Percentiles rank a stretch among this genome's conserved stretches.
These are phyloP conservation scores for Penicillium crystallinum DNA, from an alignment of 495 filamentous ascomycete species.

Conservation along the genomic window DNA sequence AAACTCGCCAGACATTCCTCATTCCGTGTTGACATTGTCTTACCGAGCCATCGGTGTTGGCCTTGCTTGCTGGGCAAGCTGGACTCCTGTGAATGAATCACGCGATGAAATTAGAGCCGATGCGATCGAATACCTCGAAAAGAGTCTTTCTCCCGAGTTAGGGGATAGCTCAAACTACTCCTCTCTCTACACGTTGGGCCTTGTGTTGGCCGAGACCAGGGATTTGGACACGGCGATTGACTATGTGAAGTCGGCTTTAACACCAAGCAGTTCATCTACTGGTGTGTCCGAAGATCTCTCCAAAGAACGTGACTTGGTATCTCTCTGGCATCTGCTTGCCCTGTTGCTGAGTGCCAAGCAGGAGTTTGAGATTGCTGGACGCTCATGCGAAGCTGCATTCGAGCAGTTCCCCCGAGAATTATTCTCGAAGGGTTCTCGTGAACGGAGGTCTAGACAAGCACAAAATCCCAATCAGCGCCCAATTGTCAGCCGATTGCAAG, in stretches of 20 bases:
- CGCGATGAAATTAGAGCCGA: conserved; percentile 64
- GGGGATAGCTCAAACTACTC: conserved; percentile 59
- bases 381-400: conserved; percentile 82
- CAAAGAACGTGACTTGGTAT: conserved; percentile 38
- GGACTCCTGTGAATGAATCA: conserved; percentile 65
- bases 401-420: conserved; percentile 66
- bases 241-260: conserved; percentile 60
- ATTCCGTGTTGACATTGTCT: conserved; percentile 54
- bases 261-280: conserved; percentile 27
- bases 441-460: conserved; percentile 28
- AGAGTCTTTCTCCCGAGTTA: conserved; percentile 59
- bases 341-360: conserved; percentile 80
- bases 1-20: conserved; percentile 38
- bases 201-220: conserved; percentile 73
- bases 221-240: conserved; percentile 73
- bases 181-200: conserved; percentile 71
- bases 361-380: conserved; percentile 72
- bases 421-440: conserved; percentile 49
- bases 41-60: conserved; percentile 80
- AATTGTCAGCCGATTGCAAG: conserved; percentile 66
- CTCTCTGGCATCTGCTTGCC: conserved; percentile 77
- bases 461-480: conserved; percentile 40
- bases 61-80: conserved; percentile 77
- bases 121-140: conserved; percentile 68
- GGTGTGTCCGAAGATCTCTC: conserved; percentile 22